These are phyloP conservation scores for Debaryomyces robertsiae DNA, from an alignment of 1,139 yeast genomes.

Conservation along the genomic window DNA sequence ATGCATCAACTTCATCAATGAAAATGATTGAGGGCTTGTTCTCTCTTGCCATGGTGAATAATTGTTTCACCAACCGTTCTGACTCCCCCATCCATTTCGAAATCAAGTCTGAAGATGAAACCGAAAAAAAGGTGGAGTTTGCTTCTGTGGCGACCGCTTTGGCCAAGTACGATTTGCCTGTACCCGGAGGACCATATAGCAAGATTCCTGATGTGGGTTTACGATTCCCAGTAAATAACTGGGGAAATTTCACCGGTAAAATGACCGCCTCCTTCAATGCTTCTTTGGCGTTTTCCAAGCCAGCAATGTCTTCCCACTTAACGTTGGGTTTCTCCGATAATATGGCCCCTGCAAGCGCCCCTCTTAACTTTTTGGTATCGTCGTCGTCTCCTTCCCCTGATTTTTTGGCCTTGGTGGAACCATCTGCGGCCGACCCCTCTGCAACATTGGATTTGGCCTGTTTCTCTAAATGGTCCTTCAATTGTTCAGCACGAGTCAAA, in stretches of 20 bases:
- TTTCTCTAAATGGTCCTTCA: constrained; percentile 85
- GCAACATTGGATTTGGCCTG: constrained; percentile 50
- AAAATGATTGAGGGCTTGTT: constrained; percentile 93
- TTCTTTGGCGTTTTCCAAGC: constrained; percentile 92
- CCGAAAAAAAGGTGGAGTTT: constrained; percentile 92
- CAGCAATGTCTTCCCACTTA: constrained; percentile 95
- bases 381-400: constrained; percentile 60
- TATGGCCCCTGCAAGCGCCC: constrained; percentile 92
- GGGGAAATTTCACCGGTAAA: constrained; percentile 92
- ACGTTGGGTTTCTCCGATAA: constrained; percentile 92
- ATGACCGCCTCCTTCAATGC: constrained; percentile 97
- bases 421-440: constrained; percentile 54
- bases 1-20: constrained; percentile 96
- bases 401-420: constrained; percentile 62
- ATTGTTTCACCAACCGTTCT: constrained; percentile 90
- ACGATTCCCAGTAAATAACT: constrained; percentile 88
- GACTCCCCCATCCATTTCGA: constrained; percentile 99
- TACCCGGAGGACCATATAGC: constrained; percentile 97
- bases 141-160: constrained; percentile 99
- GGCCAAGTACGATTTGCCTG: constrained; percentile 96
- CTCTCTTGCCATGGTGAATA: constrained; percentile 95
- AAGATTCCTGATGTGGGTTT: constrained; percentile 92
- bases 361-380: constrained; percentile 84
- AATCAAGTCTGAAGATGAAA: constrained; percentile 90
- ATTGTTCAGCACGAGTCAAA: constrained; percentile 88